These are phyloP conservation scores for Tardiomyces digboiensis DNA, from an alignment of 1,139 yeast species.

Conservation along the genomic window DNA sequence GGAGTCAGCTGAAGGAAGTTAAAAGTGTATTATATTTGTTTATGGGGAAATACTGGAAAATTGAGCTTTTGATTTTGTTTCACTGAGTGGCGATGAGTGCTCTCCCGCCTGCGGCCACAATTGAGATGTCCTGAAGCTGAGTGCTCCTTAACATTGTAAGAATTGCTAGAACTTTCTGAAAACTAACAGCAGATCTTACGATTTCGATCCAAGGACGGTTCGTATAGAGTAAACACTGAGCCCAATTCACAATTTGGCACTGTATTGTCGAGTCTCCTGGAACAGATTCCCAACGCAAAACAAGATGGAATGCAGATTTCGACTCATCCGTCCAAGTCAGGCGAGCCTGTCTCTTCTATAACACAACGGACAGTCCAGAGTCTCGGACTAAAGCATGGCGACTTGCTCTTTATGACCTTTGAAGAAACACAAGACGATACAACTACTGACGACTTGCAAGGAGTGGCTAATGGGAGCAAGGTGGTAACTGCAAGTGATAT, in stretches of 20 bases:
- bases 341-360: constrained; percentile 36
- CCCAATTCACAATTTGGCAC: constrained; percentile 37
- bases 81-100: no score
- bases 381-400: constrained; percentile 73
- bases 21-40: no score
- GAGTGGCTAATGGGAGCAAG: not conserved
- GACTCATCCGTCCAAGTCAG: constrained; percentile 40
- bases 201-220: constrained; percentile 79
- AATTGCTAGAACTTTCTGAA: no score
- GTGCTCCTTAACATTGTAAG: no score
- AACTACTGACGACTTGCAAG: constrained; percentile 8
- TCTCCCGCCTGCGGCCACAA: no score
- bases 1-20: no score
- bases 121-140: no score
- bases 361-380: constrained; percentile 38
- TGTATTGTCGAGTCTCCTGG: constrained; percentile 33
- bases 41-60: no score
- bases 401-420: constrained; percentile 56
- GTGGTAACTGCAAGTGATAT: not conserved
- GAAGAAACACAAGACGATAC: constrained; percentile 16
- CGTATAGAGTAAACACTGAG: constrained; percentile 55
- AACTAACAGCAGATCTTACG: constrained; percentile 41
- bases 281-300: constrained; percentile 17
- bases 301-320: constrained; percentile 17
- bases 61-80: no score